Conservation (phyloP, 2,329 filamentous ascomycete species). For the Dothideomycetes sp. region DNA sequence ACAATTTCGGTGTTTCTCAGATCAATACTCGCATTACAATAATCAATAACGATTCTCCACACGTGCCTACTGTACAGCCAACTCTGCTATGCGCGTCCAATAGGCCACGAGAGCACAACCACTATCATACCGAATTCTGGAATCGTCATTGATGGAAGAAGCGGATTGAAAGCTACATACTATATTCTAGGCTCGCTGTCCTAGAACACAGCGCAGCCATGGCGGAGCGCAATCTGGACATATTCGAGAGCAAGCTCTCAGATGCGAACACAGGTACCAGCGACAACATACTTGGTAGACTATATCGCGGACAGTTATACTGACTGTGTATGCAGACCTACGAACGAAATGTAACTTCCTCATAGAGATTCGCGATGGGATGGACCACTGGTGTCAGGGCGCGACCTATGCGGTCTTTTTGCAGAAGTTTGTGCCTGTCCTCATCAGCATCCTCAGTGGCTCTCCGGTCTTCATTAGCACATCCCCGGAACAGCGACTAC, state of each 20-base stretch:
- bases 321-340: slow-evolving; percentile 4
- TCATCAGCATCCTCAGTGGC: slow-evolving; percentile 74
- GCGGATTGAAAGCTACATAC: background rate
- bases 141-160: slow-evolving; percentile 11
- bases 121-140: background rate
- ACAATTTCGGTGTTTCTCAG: no score
- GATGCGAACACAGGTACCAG: slow-evolving; percentile 26
- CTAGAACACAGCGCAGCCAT: slow-evolving; percentile 18
- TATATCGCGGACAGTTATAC: background rate
- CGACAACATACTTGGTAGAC: background rate
- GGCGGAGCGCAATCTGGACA: slow-evolving; percentile 37
- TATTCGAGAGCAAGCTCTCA: slow-evolving; percentile 38
- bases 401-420: slow-evolving; percentile 73
- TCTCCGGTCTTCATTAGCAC: slow-evolving; percentile 85
- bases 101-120: background rate
- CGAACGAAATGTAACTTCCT: slow-evolving; percentile 68
- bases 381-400: slow-evolving; percentile 78
- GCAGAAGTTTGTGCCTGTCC: slow-evolving; percentile 78
- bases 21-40: background rate
- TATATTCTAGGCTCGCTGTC: slow-evolving; percentile 7
- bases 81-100: slow-evolving; percentile 4
- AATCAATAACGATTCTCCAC: slow-evolving; percentile 10
- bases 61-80: slow-evolving; percentile 8
- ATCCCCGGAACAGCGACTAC: slow-evolving; percentile 85
- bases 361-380: slow-evolving; percentile 76